Evolutionary conservation across 352 stramenopile genomes (phyloP).

Genomic region (Phytophthora sp.): DNA sequence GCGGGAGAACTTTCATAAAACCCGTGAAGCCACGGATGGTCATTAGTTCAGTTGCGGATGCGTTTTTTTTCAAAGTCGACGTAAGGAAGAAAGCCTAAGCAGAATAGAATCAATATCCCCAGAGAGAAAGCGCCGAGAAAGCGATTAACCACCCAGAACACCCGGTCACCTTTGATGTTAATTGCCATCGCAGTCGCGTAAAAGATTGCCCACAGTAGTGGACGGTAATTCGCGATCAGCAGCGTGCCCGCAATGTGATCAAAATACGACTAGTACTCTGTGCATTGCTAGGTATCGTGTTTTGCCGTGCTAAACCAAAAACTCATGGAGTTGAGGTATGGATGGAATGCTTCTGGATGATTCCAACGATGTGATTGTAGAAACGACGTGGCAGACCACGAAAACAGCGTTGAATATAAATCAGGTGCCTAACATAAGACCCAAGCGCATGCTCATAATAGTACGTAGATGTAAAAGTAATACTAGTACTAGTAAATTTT

Average conservation of each 20-base stretch:
- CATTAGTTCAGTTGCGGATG: neutral
- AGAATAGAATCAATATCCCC: constrained; percentile 35
- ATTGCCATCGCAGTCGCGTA: constrained; percentile 31
- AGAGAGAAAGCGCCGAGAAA: constrained; percentile 30
- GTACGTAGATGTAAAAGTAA: no score
- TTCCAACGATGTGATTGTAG: no score
- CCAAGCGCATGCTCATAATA: no score
- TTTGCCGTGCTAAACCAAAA: no score
- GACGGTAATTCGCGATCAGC: constrained; percentile 14
- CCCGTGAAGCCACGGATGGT: constrained; percentile 7
- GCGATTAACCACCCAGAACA: constrained; percentile 47
- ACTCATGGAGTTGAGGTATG: no score
- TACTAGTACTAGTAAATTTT: no score
- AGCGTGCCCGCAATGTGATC: constrained; percentile 23
- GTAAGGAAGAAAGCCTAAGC: constrained; percentile 28
- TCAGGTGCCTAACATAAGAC: no score
- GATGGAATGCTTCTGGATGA: no score
- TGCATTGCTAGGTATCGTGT: no score
- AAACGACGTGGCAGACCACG: no score
- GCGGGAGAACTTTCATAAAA: constrained; percentile 33
- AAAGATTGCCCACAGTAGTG: constrained; percentile 24
- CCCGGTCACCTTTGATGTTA: constrained; percentile 21
- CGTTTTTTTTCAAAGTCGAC: constrained; percentile 22
- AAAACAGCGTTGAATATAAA: no score
- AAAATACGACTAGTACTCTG: constrained; percentile 36